Conservation (phyloP, 768 basidiomycete genomes). For the Clavulina sp. region DNA sequence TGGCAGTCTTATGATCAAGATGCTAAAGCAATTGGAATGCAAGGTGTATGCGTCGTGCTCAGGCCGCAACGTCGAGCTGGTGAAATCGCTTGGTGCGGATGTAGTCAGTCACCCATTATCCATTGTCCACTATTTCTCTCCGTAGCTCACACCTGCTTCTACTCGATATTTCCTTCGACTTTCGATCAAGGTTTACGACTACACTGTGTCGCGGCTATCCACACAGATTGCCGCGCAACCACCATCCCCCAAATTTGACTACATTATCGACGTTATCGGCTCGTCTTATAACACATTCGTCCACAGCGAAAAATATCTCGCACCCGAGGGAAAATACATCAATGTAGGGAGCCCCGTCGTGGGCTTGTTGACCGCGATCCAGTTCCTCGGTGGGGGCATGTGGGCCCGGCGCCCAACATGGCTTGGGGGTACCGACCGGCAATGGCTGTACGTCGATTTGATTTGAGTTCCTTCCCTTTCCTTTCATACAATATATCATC, state of each 20-base stretch:
- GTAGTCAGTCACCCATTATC: too few relatives aligned
- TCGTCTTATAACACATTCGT: constrained; percentile 25
- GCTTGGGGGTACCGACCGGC: constrained; percentile 35
- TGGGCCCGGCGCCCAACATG: too few relatives aligned
- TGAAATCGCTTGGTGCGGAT: constrained; percentile 46
- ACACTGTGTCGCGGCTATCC: constrained; percentile 33
- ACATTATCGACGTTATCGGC: constrained; percentile 44
- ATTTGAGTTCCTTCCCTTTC: too few relatives aligned
- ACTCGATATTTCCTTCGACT: background rate
- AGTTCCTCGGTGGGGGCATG: constrained; percentile 20
- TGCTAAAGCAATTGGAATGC: constrained; percentile 48
- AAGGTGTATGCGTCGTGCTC: constrained; percentile 43
- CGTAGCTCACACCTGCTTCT: background rate
- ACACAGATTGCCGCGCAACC: constrained; percentile 28
- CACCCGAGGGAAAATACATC: constrained; percentile 34
- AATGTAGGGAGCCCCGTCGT: constrained; percentile 30
- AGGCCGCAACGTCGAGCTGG: constrained; percentile 37
- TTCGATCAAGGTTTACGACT: constrained; percentile 39
- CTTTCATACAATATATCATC: background rate
- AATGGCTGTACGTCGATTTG: constrained; percentile 25
- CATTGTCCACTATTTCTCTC: constrained; percentile 10
- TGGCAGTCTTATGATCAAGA: constrained; percentile 51
- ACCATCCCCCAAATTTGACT: constrained; percentile 34
- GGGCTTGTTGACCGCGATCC: constrained; percentile 19
- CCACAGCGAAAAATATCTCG: constrained; percentile 34